These are phyloP conservation scores for Antarctomyces pellizariae DNA, from an alignment of 495 filamentous ascomycete species.

Conservation along the genomic window DNA sequence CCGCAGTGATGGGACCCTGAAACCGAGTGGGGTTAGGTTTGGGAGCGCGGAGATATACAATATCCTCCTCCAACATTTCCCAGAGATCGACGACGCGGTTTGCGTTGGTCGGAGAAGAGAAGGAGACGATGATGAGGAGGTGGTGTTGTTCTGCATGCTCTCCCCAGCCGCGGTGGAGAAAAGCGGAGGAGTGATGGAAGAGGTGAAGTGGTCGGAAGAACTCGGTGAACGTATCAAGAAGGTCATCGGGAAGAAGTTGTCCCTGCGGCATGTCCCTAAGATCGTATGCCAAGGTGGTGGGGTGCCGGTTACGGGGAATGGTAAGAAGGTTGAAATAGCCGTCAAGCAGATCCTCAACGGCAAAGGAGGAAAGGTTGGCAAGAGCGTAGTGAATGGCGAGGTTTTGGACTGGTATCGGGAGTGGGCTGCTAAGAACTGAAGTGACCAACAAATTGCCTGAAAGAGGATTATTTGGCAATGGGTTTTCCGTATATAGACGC, in stretches of 20 bases:
- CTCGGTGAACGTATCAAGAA: constrained; percentile 33
- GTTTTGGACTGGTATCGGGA: constrained; percentile 11
- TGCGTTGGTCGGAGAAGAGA: constrained; percentile 52
- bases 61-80: constrained; percentile 42
- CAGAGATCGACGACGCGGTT: constrained; percentile 38
- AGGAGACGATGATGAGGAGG: constrained; percentile 41
- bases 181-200: constrained; percentile 43
- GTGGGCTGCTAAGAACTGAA: no score
- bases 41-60: constrained; percentile 65
- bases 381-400: constrained; percentile 11
- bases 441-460: no score
- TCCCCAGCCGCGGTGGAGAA: no score
- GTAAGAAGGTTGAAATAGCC: constrained; percentile 40
- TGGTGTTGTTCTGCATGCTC: constrained; percentile 58
- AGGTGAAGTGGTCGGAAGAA: constrained; percentile 22
- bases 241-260: constrained; percentile 35
- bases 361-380: constrained; percentile 43
- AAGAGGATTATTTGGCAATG: no score
- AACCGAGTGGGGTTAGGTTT: constrained; percentile 68
- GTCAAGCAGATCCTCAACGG: constrained; percentile 70
- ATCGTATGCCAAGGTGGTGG: constrained; percentile 59
- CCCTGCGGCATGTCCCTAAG: constrained; percentile 48
- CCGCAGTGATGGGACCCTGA: constrained; percentile 71
- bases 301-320: constrained; percentile 39
- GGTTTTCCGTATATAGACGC: no score